These are phyloP conservation scores for Tricholoma furcatifolium DNA, from an alignment of 768 basidiomycete genomes.

Conservation along the genomic window DNA sequence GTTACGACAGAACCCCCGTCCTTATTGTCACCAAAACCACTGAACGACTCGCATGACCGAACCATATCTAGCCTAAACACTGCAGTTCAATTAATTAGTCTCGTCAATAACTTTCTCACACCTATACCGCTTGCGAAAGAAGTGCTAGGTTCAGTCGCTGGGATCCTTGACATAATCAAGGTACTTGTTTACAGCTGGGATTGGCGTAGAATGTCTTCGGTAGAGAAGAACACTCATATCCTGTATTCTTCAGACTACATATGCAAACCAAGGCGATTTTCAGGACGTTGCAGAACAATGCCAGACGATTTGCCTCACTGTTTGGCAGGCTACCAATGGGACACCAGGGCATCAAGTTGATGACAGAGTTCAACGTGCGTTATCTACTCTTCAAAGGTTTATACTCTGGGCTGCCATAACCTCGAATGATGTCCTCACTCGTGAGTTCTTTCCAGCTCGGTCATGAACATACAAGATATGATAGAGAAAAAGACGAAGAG, in stretches of 20 bases:
- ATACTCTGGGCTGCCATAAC: background rate
- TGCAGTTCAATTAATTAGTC: background rate
- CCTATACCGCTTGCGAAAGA: background rate
- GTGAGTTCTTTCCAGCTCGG: background rate
- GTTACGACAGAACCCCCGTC: no score
- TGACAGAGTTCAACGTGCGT: background rate
- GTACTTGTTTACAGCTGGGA: background rate
- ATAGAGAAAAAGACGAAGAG: slow-evolving; percentile 1
- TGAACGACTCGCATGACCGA: background rate
- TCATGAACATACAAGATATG: background rate
- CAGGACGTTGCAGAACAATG: slow-evolving; percentile 12
- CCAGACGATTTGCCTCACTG: slow-evolving; percentile 7
- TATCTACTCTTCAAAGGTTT: slow-evolving; percentile 3
- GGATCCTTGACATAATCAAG: slow-evolving; percentile 6
- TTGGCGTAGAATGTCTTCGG: no score
- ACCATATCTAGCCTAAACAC: slow-evolving; percentile 3
- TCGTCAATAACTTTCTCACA: background rate
- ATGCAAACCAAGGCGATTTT: slow-evolving; percentile 8
- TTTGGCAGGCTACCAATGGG: slow-evolving; percentile 7
- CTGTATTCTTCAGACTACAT: background rate
- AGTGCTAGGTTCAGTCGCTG: slow-evolving; percentile 2
- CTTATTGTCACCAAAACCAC: no score
- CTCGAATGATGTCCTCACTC: background rate
- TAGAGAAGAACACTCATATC: background rate
- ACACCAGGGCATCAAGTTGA: slow-evolving; percentile 1